Conservation (phyloP, 169 alveolate genomes). For the Nephromyces sp. region DNA sequence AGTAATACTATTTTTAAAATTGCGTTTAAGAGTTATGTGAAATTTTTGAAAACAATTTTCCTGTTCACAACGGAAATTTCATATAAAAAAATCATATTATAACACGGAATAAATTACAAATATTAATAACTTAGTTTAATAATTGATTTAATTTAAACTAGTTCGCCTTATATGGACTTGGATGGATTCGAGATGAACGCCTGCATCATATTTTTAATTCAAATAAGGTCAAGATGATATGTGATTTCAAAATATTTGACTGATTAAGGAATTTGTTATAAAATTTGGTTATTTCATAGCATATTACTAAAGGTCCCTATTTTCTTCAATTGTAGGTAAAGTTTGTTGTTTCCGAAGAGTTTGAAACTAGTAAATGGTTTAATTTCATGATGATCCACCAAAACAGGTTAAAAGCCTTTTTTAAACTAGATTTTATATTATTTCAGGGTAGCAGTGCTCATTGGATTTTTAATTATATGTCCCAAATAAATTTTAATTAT, state of each 20-base stretch:
- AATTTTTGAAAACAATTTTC: too few species aligned
- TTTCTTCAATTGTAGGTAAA: constrained; percentile 5
- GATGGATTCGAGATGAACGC: constrained; percentile 83
- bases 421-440: neutral
- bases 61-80: too few species aligned
- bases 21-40: too few species aligned
- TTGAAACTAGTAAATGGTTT: constrained; percentile 52
- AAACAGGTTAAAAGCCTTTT: constrained; percentile 62
- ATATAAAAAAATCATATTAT: too few species aligned
- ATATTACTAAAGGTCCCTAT: too few species aligned
- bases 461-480: neutral
- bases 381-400: constrained; percentile 80
- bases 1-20: too few species aligned
- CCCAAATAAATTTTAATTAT: neutral
- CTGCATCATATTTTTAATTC: constrained; percentile 60
- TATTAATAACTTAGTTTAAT: too few species aligned
- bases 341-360: constrained; percentile 17
- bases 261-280: too few species aligned
- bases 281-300: too few species aligned
- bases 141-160: neutral
- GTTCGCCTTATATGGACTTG: constrained; percentile 79
- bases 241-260: neutral
- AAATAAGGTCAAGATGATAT: constrained; percentile 37
- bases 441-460: neutral
- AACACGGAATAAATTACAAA: too few species aligned